Percentiles rank a stretch among this genome's conserved stretches.
phyloP scores from a whole-genome alignment of 2,329 filamentous ascomycete species.

The Sphaerulina vaccinii region DNA sequence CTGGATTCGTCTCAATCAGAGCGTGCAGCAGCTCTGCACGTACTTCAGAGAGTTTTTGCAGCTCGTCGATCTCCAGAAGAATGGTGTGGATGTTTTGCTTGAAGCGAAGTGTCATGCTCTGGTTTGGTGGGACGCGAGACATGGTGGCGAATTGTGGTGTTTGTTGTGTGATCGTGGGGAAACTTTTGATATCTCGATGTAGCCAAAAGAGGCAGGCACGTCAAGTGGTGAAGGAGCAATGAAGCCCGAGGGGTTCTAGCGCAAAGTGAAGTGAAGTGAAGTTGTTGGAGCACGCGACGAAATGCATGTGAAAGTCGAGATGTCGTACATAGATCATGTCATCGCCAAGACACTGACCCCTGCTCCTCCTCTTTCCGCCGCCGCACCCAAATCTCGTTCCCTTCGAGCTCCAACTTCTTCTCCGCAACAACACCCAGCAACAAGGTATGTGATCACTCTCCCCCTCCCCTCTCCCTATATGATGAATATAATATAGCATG shows the following conservation, averaged over 20 bases:
- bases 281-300: no score
- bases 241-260: no score
- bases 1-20: slow-evolving; percentile 41
- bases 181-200: no score
- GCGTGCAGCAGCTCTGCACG: slow-evolving; percentile 45
- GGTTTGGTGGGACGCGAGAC: slow-evolving; percentile 28
- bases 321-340: no score
- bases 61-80: slow-evolving; percentile 47
- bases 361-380: not conserved
- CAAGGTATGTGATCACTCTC: slow-evolving; percentile 2
- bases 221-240: no score
- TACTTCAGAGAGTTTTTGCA: slow-evolving; percentile 42
- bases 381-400: slow-evolving; percentile 5
- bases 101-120: slow-evolving; percentile 46
- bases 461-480: not conserved
- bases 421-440: not conserved
- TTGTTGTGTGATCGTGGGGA: not conserved
- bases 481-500: slow-evolving; percentile 13
- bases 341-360: no score
- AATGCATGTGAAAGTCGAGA: not conserved
- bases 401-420: slow-evolving; percentile 1
- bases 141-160: slow-evolving; percentile 2
- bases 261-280: no score
- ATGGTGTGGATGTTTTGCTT: slow-evolving; percentile 49
- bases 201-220: no score